Evolutionary conservation across 768 basidiomycete genomes (phyloP), one percentile per base, ranked within the genome.

Genomic region (Leucocoprinus birnbaumii): DNA sequence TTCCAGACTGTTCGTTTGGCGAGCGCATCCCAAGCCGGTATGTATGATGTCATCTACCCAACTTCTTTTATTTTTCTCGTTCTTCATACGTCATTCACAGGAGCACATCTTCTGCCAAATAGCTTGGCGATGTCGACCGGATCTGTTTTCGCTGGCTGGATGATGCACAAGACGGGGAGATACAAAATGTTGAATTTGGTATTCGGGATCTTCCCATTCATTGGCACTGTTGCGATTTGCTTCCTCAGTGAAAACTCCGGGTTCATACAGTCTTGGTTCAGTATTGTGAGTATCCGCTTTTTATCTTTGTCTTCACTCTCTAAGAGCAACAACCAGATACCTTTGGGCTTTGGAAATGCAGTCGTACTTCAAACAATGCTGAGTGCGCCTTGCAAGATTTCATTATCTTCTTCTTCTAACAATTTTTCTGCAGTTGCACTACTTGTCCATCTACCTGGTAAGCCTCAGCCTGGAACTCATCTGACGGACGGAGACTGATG

Each of bases 1-100:
- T 92, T 91, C 65, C 88, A 91, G 66, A 90, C 87, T 0, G 90
- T 91, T 3, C 74, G 79, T 66, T 64, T 89, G 25, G 83, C 86
- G 13, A 86, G 75, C 50, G 83, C 88, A 21, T 83, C 86, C 9
- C 79, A 77, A 19, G 71, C 74, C 31, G 73, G 74, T 74, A 55
- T 19, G 31, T 21, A 54, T 48, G n/a, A n/a, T n/a, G n/a, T 6
- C 3, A 19, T n/a, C 19, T 31, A 31, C 5, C 31, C 31, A 31
- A 31, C n/a, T n/a, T n/a, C n/a, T n/a, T n/a, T n/a, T n/a, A n/a
- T n/a, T 31, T 31, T 11, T 31, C 5, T 5, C 31, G 11, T 31
- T 31, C 31, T 11, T 31, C 5, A 18, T 48, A 31, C 13, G n/a
- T 53, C 54, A n/a, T n/a, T n/a, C 31, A 9, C 49, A 84, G 84